A percentile compares a stretch with the other conserved stretches of the same genome.
These are phyloP conservation scores for Hortaea sp. DNA, from an alignment of 2,329 filamentous ascomycete genomes.

Conservation along the genomic window DNA sequence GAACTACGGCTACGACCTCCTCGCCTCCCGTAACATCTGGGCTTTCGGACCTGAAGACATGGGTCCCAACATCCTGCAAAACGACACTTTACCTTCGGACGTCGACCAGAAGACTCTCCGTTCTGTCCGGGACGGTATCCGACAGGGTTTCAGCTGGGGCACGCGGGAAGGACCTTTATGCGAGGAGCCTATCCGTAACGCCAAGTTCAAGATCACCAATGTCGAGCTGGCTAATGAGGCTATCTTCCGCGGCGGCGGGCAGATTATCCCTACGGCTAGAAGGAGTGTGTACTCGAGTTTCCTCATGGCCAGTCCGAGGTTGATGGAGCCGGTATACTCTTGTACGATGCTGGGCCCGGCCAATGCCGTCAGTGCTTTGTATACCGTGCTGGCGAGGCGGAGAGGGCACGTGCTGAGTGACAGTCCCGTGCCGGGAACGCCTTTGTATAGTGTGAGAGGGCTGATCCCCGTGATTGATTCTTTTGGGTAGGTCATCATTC, in stretches of 20 bases:
- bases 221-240: constrained; percentile 76
- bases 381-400: constrained; percentile 80
- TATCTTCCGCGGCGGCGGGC: constrained; percentile 89
- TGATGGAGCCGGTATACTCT: constrained; percentile 94
- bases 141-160: constrained; percentile 95
- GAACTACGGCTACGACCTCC: constrained; percentile 91
- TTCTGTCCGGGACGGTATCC: constrained; percentile 81
- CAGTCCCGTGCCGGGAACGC: constrained; percentile 85
- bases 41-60: constrained; percentile 94
- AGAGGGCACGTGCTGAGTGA: constrained; percentile 92
- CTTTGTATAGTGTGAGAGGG: constrained; percentile 82
- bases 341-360: constrained; percentile 89
- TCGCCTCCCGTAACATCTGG: constrained; percentile 93
- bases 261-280: constrained; percentile 91
- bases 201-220: constrained; percentile 94
- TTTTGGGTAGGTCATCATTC: constrained; percentile 51
- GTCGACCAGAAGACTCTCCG: constrained; percentile 87
- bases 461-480: constrained; percentile 92
- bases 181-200: constrained; percentile 97
- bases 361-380: constrained; percentile 77
- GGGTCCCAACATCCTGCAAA: constrained; percentile 90
- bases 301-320: constrained; percentile 86
- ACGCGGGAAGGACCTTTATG: constrained; percentile 90
- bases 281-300: constrained; percentile 93
- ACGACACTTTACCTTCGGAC: constrained; percentile 89